Conservation (phyloP, 495 filamentous ascomycete genomes). For the Immersiella caudata region DNA sequence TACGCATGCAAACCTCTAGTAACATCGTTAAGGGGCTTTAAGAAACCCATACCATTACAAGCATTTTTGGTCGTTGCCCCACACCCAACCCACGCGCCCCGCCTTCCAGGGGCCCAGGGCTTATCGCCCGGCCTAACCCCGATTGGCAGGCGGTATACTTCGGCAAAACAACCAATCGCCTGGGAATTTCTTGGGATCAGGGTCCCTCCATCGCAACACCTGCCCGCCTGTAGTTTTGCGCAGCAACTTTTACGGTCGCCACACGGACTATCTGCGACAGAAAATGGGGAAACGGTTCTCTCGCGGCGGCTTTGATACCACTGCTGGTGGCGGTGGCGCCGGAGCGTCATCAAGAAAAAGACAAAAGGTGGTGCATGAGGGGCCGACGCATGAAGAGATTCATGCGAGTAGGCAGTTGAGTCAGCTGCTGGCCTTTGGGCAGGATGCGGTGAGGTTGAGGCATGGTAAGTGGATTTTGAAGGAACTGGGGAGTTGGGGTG, state of each 20-base stretch:
- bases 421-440: conserved; percentile 66
- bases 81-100: no score
- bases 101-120: background rate
- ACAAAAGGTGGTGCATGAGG: conserved; percentile 46
- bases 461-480: conserved; percentile 57
- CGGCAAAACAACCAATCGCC: conserved; percentile 24
- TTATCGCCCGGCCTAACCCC: conserved; percentile 22
- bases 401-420: conserved; percentile 62
- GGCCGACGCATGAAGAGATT: conserved; percentile 58
- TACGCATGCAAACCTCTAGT: no score
- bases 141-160: conserved; percentile 31
- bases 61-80: no score
- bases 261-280: background rate
- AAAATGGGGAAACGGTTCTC: conserved; percentile 48
- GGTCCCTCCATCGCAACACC: background rate
- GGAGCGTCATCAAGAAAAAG: conserved; percentile 41
- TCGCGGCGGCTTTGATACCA: conserved; percentile 31
- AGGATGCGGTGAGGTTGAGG: conserved; percentile 61
- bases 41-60: no score
- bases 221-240: background rate
- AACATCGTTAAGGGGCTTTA: no score
- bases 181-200: background rate
- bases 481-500: background rate
- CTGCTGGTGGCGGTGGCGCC: no score
- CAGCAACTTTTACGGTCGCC: background rate